Conservation (phyloP, 2,329 filamentous ascomycete genomes). For the Aureobasidium sp. region DNA sequence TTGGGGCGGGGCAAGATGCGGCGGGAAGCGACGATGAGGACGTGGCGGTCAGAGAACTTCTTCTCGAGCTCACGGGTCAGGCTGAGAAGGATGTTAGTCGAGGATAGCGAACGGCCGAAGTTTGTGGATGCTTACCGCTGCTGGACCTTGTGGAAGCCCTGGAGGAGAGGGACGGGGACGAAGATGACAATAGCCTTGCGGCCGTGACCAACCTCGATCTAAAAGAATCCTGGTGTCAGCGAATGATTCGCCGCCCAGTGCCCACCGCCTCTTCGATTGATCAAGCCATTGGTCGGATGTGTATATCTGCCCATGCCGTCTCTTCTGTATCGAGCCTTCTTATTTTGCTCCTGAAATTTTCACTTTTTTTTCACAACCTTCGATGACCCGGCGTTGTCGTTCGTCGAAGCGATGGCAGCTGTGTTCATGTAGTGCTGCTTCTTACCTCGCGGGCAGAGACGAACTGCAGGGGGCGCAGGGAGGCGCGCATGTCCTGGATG, state of each 20-base stretch:
- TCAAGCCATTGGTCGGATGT: constrained; percentile 14
- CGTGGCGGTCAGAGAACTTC: constrained; percentile 99
- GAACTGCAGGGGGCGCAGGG: constrained; percentile 96
- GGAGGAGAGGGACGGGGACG: constrained; percentile 98
- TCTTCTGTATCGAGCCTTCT: constrained; percentile 7
- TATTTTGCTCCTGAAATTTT: constrained; percentile 3
- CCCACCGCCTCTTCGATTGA: constrained; percentile 47
- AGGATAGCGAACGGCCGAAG: background rate
- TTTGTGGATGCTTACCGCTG: constrained; percentile 70
- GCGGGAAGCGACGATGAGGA: constrained; percentile 97
- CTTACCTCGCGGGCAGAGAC: constrained; percentile 99
- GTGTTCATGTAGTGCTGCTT: constrained; percentile 25
- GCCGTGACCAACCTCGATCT: constrained; percentile 99
- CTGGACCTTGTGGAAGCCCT: constrained; percentile 98
- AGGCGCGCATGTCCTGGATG: constrained; percentile 94
- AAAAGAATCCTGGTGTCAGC: constrained; percentile 52
- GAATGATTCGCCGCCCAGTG: constrained; percentile 46
- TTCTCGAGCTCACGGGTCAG: constrained; percentile 99
- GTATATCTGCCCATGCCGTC: constrained; percentile 1
- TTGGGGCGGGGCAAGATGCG: constrained; percentile 98
- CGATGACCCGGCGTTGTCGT: constrained; percentile 12
- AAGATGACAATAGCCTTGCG: constrained; percentile 99
- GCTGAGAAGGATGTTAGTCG: constrained; percentile 42
- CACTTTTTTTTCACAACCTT: constrained; percentile 4
- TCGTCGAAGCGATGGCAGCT: constrained; percentile 14